Base-by-base conservation (phyloP, 106 monocot genomes). In the Acorus gramineus region DNA sequence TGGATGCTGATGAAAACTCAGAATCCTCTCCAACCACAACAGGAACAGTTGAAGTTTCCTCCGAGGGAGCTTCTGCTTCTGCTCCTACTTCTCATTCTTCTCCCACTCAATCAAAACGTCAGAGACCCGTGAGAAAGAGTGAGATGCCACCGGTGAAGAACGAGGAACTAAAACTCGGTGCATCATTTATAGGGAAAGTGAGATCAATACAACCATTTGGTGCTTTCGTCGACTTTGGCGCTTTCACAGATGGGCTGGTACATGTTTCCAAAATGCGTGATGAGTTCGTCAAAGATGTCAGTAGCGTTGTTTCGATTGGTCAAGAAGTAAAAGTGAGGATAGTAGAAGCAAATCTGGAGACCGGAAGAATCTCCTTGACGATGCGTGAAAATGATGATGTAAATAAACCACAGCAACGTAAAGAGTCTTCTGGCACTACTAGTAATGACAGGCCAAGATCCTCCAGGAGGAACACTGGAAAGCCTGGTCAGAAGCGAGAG, bases 151-250 rank as follows among this genome's bases (percentile, higher is more conserved):
- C 78, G 49, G 80, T 96, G 53, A 96, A 81, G 55, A 74, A 96
- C 53, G 90, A 87, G 52, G 87, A 87, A 64, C 67, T 96, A 49
- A 65, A 82, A 55, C 83, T 87, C 6, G 95, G 95, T 56, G 82
- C 90, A 65, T 71, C 84, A 8, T 96, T 90, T 74, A 81, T 68
- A 0, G 90, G 95, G 58, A 87, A 87, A 80, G 87, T 96, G n/a
- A 87, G 90, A 69, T 90, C 95, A 14, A 81, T 96, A 66, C 84
- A 91, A 14, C 85, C 91, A 65, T 96, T 96, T 77, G 95, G 95
- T 70, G 78, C 82, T 46, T 96, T 96, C 70, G 77, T 96, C 47
- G 90, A 96, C 60, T 78, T 96, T 81, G 95, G 95, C 56, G 84
- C 90, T 42, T 96, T 83, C 72, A 85, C 87, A 46, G 87, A 96